These are phyloP conservation scores for Rhytidiadelphus loreus DNA, from an alignment of 225 moss, liverwort and hornwort species.

Conservation along the genomic window DNA sequence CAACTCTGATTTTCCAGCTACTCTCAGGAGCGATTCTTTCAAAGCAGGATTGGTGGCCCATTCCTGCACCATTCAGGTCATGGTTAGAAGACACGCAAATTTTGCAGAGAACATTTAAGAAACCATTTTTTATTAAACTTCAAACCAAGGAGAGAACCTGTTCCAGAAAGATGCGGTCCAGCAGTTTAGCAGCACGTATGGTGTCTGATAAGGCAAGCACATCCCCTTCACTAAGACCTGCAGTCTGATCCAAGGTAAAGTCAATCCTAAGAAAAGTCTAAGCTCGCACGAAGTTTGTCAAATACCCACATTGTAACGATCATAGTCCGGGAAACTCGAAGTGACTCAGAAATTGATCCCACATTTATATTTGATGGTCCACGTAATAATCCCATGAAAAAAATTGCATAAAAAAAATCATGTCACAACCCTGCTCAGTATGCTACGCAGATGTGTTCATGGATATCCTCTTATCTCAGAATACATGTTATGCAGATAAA, in stretches of 20 bases:
- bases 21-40: conserved; percentile 59
- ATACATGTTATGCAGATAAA: background rate
- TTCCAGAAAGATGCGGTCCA: conserved; percentile 66
- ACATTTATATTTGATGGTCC: background rate
- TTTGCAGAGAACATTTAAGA: background rate
- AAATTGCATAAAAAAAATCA: background rate
- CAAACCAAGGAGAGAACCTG: conserved; percentile 44
- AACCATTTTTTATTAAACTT: background rate
- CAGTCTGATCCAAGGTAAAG: conserved; percentile 29
- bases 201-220: conserved; percentile 54
- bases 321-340: background rate
- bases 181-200: conserved; percentile 63
- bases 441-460: background rate
- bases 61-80: conserved; percentile 43
- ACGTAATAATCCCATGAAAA: background rate
- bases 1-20: conserved; percentile 54
- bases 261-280: background rate
- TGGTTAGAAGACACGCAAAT: background rate
- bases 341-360: background rate
- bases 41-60: conserved; percentile 77
- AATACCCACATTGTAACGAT: background rate
- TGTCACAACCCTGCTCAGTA: background rate
- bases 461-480: background rate
- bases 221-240: conserved; percentile 69
- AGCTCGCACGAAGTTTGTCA: background rate